phyloP scores from a whole-genome alignment of 768 basidiomycete genomes.

The Dendrothele bispora region DNA sequence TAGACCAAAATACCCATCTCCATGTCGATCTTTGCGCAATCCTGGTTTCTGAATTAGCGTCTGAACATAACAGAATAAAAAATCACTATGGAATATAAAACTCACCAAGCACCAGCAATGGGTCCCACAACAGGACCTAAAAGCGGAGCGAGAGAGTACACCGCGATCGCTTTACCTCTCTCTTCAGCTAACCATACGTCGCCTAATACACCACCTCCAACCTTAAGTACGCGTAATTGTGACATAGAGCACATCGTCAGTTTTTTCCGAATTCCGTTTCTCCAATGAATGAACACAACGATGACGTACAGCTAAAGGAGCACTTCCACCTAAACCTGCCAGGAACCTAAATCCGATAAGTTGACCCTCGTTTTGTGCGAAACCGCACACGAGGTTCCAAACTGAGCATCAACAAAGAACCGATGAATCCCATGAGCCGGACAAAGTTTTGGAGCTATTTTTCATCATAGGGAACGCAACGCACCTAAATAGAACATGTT shows the following conservation, averaged over 20 bases:
- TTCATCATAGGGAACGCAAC: no score
- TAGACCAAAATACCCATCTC: constrained; percentile 80
- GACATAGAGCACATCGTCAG: no score
- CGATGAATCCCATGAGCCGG: no score
- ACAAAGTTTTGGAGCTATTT: no score
- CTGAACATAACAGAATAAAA: constrained; percentile 23
- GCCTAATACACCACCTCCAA: constrained; percentile 60
- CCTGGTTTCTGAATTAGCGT: constrained; percentile 20
- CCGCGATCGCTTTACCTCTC: constrained; percentile 62
- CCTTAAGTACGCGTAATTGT: no score
- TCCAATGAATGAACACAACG: no score
- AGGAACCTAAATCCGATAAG: constrained; percentile 55
- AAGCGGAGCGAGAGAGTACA: constrained; percentile 66
- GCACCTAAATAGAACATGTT: constrained; percentile 68
- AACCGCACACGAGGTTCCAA: constrained; percentile 49
- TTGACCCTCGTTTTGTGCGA: constrained; percentile 41
- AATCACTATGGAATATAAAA: background rate
- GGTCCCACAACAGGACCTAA: constrained; percentile 69
- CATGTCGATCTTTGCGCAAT: constrained; percentile 64
- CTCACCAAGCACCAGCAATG: constrained; percentile 57
- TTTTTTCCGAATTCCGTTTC: no score
- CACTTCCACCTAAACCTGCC: constrained; percentile 53
- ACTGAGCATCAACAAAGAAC: constrained; percentile 25
- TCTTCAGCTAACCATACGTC: constrained; percentile 65
- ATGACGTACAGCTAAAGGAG: constrained; percentile 39